These are phyloP conservation scores for Ambrosia trifida DNA, from an alignment of 129 eudicot species.

Conservation along the genomic window DNA sequence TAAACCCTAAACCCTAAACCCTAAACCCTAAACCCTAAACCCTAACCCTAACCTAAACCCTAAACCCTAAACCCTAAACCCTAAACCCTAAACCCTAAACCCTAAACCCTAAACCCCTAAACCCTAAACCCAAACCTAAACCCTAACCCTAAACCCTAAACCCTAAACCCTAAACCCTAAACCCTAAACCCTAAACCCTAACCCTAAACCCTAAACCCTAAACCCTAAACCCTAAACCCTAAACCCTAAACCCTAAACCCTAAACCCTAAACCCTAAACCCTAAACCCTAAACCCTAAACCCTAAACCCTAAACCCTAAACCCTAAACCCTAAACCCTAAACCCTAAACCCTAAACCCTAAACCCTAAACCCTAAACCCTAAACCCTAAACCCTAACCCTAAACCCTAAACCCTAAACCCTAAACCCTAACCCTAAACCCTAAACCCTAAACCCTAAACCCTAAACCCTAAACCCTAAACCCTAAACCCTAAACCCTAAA, in stretches of 20 bases:
- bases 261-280: neutral
- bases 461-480: too few relatives aligned
- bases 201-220: too few relatives aligned
- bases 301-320: too few relatives aligned
- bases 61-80: neutral
- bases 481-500: too few relatives aligned
- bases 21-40: neutral
- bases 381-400: too few relatives aligned
- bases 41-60: neutral
- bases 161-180: neutral
- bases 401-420: too few relatives aligned
- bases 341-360: too few relatives aligned
- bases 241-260: neutral
- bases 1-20: conserved; percentile 5
- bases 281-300: neutral
- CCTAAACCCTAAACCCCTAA: neutral
- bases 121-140: neutral
- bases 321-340: too few relatives aligned
- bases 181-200: neutral
- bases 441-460: too few relatives aligned
- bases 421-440: too few relatives aligned
- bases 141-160: neutral
- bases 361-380: too few relatives aligned
- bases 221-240: too few relatives aligned
- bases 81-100: neutral